phyloP scores from a whole-genome alignment of 2,329 filamentous ascomycete genomes.

The Furcasterigmium sp. region DNA sequence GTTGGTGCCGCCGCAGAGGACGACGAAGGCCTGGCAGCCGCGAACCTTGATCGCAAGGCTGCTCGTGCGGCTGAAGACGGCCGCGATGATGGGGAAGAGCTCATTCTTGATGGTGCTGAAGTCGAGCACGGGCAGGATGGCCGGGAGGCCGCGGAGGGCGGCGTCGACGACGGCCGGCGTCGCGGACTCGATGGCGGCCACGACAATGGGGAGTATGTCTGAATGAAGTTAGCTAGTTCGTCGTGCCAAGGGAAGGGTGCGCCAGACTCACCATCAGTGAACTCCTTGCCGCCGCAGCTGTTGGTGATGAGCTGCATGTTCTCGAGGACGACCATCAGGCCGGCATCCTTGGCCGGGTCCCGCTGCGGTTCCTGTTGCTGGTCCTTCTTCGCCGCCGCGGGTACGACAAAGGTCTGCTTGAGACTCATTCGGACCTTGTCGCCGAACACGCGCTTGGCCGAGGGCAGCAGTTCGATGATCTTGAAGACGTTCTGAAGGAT shows the following conservation, averaged over 20 bases:
- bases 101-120: constrained; percentile 97
- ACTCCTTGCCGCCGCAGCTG: constrained; percentile 85
- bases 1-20: constrained; percentile 74
- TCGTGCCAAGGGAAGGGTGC: background rate
- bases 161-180: constrained; percentile 88
- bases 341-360: constrained; percentile 79
- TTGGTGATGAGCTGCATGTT: constrained; percentile 70
- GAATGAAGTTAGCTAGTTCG: background rate
- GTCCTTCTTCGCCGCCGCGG: constrained; percentile 45
- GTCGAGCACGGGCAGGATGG: constrained; percentile 82
- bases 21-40: constrained; percentile 82
- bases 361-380: constrained; percentile 36
- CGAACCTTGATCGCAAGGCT: constrained; percentile 93
- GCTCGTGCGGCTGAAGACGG: constrained; percentile 87
- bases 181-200: constrained; percentile 78
- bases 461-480: constrained; percentile 74
- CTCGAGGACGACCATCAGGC: constrained; percentile 85
- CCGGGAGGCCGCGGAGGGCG: constrained; percentile 70
- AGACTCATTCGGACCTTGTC: constrained; percentile 83
- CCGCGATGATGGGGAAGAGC: constrained; percentile 85
- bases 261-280: constrained; percentile 71
- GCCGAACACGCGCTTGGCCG: constrained; percentile 70
- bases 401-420: constrained; percentile 73
- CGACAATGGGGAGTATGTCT: constrained; percentile 85
- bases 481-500: constrained; percentile 92